phyloP scores from a whole-genome alignment of 192 early-diverging fungal genomes.

The Chytriomyces hyalinus region DNA sequence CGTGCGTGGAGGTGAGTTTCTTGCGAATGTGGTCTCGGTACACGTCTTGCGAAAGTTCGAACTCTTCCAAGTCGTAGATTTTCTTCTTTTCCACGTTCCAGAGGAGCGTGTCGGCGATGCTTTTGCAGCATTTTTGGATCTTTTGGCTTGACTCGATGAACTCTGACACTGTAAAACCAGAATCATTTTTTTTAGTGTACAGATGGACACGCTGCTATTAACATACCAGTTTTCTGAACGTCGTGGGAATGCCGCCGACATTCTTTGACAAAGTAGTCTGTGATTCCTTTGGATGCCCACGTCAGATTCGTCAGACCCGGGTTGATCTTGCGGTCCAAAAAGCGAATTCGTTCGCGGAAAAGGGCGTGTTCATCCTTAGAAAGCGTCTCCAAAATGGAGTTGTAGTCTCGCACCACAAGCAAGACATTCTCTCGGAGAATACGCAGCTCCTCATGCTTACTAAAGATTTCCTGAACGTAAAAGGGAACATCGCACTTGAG shows the following conservation, averaged over 20 bases:
- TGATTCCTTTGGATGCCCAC: constrained; percentile 59
- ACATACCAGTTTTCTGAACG: constrained; percentile 55
- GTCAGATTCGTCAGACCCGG: constrained; percentile 63
- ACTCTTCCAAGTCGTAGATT: constrained; percentile 65
- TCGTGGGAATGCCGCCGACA: constrained; percentile 64
- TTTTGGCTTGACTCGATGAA: constrained; percentile 55
- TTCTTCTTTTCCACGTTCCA: constrained; percentile 65
- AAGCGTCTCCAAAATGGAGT: constrained; percentile 64
- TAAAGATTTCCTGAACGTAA: constrained; percentile 64
- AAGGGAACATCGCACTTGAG: constrained; percentile 67
- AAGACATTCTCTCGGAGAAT: constrained; percentile 66
- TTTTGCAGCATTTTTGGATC: constrained; percentile 55
- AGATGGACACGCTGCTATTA: neutral
- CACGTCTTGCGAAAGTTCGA: constrained; percentile 55
- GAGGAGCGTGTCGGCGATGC: constrained; percentile 61
- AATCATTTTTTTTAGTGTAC: neutral
- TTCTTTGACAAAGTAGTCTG: constrained; percentile 71
- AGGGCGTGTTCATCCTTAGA: constrained; percentile 58
- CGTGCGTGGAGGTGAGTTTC: constrained; percentile 51
- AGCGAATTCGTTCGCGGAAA: constrained; percentile 66
- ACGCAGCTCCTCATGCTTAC: constrained; percentile 65
- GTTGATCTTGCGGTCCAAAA: constrained; percentile 71
- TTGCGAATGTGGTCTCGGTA: constrained; percentile 47
- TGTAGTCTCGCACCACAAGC: constrained; percentile 69
- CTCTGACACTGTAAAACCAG: constrained; percentile 44